Evolutionary conservation across 2,329 filamentous ascomycete species (phyloP), one percentile per base, ranked within the genome.

Genomic region (Orbilia javanica): DNA sequence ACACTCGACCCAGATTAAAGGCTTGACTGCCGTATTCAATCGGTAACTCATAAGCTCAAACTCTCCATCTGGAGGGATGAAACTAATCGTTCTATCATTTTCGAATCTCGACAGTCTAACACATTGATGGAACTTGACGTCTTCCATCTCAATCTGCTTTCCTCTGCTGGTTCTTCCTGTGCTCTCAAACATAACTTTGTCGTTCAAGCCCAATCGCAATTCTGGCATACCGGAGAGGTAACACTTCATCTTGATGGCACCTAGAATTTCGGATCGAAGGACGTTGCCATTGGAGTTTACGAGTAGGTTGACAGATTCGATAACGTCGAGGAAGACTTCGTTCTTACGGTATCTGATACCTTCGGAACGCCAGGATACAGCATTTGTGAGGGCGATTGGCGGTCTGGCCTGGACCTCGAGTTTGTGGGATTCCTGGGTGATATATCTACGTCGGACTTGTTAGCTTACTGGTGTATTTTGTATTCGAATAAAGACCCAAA

Each of bases 1-100:
- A 83, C 95, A 98, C 85, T 99, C 96, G 18, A 99, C 96, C 96
- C 96, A 99, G 82, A 99, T 97, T 79, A 99, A 86, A 7, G 96
- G 96, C 86, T 99, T 99, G 81, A 99, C 96, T 84, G 75, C 75
- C 18, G 96, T 99, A 86, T 99, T 99, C 81, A 99, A 87, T 3
- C 96, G 94, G 86, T 99, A 99, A 81, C 93, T 97, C 96, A 99
- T 99, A 82, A 99, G 89, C 86, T 99, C 96, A 83, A 99, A 99
- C 84, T 99, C 96, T 84, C 96, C 96, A 83, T 99, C 96, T 10
- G 96, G 96, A 0, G 96, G 96, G 81, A 99, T 98, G 85, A 99
- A 99, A 83, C 93, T 97, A 85, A 99, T 99, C 42, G 96, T 99
- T 78, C 96, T 89, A 86, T 99, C 96, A 85, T 98, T 99, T 85